Conservation (phyloP, 805 yeast genomes). For the Lipomyces japonicus region DNA sequence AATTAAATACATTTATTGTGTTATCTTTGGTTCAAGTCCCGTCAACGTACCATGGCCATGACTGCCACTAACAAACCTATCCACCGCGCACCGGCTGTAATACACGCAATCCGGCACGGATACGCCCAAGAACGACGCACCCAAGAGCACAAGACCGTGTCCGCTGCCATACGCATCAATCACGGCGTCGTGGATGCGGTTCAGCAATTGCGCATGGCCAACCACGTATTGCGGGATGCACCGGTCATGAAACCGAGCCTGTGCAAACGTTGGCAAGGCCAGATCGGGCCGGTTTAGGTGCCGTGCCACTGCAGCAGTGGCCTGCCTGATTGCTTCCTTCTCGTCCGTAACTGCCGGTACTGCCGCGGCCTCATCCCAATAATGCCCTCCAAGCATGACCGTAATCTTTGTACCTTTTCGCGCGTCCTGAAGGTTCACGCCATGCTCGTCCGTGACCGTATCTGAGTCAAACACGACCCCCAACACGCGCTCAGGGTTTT, state of each 20-base stretch:
- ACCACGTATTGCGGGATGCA: slow-evolving; percentile 70
- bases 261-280: slow-evolving; percentile 36
- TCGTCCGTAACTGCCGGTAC: slow-evolving; percentile 22
- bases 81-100: slow-evolving; percentile 19
- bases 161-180: slow-evolving; percentile 15
- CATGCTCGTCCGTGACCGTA: slow-evolving; percentile 30
- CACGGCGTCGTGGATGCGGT: slow-evolving; percentile 11
- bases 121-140: slow-evolving; percentile 26
- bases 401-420: slow-evolving; percentile 66
- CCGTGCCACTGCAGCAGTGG: slow-evolving; percentile 41
- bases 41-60: slow-evolving; percentile 13
- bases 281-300: slow-evolving; percentile 42
- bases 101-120: slow-evolving; percentile 26
- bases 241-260: slow-evolving; percentile 45
- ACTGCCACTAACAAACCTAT: slow-evolving; percentile 17
- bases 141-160: slow-evolving; percentile 18
- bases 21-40: slow-evolving; percentile 14
- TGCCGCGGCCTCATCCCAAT: slow-evolving; percentile 38
- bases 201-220: slow-evolving; percentile 24
- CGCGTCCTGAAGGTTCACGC: slow-evolving; percentile 15
- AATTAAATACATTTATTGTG: background rate
- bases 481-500: slow-evolving; percentile 55
- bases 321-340: slow-evolving; percentile 34
- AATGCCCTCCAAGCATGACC: slow-evolving; percentile 87
- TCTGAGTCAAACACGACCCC: slow-evolving; percentile 93